Base-by-base conservation (phyloP, 1,284 basidiomycete genomes). In the Serendipita sp. region DNA sequence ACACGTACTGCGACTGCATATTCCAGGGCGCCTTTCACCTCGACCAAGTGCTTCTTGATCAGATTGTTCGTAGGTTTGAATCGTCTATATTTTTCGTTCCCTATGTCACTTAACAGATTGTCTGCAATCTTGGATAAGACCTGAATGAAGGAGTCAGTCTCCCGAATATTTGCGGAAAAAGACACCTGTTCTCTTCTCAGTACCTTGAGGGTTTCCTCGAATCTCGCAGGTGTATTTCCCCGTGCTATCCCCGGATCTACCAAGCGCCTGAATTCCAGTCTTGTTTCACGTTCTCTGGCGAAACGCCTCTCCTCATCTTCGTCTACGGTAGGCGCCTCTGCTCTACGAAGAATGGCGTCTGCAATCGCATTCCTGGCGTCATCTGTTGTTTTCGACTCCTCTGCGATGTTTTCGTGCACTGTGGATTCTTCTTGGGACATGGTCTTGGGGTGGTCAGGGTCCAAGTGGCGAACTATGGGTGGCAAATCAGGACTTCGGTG, bases 231-330 rank as follows among this genome's bases (percentile, higher is more conserved):
- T 22, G 53, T 10, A 30, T 22, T 88, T 2, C 82, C 84, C 3
- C 87, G 78, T 61, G 81, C 69, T 67, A 91, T 89, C n/a, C 85
- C 87, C 45, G 86, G 87, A 68, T 84, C 84, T 65, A 89, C 79
- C 64, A 90, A 75, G 55, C 88, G 77, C 61, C 88, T 78, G 70
- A 90, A 88, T 64, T 76, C 74, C 68, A 85, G 87, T 53, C 84
- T 80, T 64, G 77, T 78, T 64, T 85, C 84, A 68, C 83, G 81
- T 67, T 87, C 78, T 64, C 75, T 76, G 64, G 78, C 74, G 61
- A 79, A 74, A 32, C 53, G 53, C 32, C 53, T 58, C 62, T 79
- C 76, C 2, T 74, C 70, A n/a, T 73, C 72, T 22, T 77, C 71
- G 32, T 68, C 65, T 47, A 70, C 70, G 12, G 68, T 58, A 3